These are phyloP conservation scores for Lipomyces sp. DNA, from an alignment of 805 yeast genomes.

Conservation along the genomic window DNA sequence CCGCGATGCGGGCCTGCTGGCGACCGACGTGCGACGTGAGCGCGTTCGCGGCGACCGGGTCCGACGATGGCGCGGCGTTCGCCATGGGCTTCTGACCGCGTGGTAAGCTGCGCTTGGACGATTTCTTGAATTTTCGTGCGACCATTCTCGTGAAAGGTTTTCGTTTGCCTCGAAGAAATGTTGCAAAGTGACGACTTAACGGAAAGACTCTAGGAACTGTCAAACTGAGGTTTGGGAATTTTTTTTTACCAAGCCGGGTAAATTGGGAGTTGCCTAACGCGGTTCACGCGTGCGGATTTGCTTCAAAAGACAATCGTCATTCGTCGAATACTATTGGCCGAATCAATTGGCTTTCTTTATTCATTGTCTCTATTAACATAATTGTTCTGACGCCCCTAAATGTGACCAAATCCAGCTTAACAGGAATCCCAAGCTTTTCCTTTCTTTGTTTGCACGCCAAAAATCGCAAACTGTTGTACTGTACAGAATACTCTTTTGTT, in stretches of 20 bases:
- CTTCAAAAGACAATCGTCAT: not conserved
- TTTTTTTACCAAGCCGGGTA: not conserved
- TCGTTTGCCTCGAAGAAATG: not conserved
- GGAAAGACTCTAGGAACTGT: too few species aligned
- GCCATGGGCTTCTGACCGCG: constrained; percentile 26
- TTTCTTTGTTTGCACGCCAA: too few species aligned
- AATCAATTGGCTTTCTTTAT: too few species aligned
- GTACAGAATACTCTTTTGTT: too few species aligned
- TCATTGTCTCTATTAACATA: too few species aligned
- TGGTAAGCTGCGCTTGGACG: constrained; percentile 14
- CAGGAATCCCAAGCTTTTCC: too few species aligned
- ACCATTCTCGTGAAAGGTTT: constrained; percentile 4
- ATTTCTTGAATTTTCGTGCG: not conserved
- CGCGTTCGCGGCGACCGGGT: constrained; percentile 17
- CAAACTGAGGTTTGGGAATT: too few species aligned
- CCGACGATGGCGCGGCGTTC: constrained; percentile 20
- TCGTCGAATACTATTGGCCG: not conserved
- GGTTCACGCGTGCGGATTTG: not conserved
- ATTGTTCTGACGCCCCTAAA: too few species aligned
- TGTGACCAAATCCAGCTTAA: too few species aligned
- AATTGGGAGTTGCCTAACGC: not conserved
- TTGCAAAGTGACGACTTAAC: not conserved
- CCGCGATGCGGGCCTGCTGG: not conserved
- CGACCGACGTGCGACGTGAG: constrained; percentile 15
- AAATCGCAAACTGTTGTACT: too few species aligned